A percentile compares a stretch with the other conserved stretches of the same genome.
Evolutionary conservation across 2,329 filamentous ascomycete species (phyloP).

Genomic region (Claviceps fusiformis): DNA sequence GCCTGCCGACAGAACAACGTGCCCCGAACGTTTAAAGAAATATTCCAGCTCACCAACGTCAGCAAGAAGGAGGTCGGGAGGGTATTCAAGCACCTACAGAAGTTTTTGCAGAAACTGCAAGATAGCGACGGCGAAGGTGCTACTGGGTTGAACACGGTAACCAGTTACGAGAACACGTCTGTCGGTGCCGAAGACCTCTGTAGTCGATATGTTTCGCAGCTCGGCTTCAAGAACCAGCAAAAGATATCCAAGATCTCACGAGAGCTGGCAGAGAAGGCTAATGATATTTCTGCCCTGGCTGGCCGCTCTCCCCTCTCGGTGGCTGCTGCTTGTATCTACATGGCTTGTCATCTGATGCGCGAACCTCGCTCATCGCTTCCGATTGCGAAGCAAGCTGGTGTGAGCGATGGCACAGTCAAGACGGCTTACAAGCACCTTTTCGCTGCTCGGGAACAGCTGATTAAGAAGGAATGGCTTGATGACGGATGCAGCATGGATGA

Average conservation of each 20-base stretch:
- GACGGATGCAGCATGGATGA: conserved; percentile 59
- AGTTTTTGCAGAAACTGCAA: conserved; percentile 67
- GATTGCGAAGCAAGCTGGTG: conserved; percentile 71
- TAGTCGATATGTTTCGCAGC: conserved; percentile 75
- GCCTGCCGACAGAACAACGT: conserved; percentile 83
- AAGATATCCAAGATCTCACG: conserved; percentile 69
- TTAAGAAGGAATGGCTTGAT: conserved; percentile 62
- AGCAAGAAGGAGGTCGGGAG: conserved; percentile 95
- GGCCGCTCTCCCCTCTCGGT: conserved; percentile 90
- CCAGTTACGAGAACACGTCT: conserved; percentile 61
- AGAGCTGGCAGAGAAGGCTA: conserved; percentile 65
- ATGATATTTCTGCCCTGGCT: conserved; percentile 65
- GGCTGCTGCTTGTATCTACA: conserved; percentile 91
- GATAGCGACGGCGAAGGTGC: conserved; percentile 37
- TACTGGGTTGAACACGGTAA: conserved; percentile 40
- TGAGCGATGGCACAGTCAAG: conserved; percentile 94
- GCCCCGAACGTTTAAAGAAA: conserved; percentile 84
- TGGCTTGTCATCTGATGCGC: conserved; percentile 78
- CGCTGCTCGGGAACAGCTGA: conserved; percentile 55
- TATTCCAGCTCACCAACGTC: conserved; percentile 84
- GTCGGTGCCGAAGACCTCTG: conserved; percentile 77
- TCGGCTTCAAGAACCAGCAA: conserved; percentile 58
- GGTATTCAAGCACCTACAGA: conserved; percentile 86
- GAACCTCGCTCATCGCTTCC: conserved; percentile 70
- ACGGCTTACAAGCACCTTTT: conserved; percentile 88